Base-by-base conservation (phyloP, 179 eudicot genomes). In the Camellia oleifera region DNA sequence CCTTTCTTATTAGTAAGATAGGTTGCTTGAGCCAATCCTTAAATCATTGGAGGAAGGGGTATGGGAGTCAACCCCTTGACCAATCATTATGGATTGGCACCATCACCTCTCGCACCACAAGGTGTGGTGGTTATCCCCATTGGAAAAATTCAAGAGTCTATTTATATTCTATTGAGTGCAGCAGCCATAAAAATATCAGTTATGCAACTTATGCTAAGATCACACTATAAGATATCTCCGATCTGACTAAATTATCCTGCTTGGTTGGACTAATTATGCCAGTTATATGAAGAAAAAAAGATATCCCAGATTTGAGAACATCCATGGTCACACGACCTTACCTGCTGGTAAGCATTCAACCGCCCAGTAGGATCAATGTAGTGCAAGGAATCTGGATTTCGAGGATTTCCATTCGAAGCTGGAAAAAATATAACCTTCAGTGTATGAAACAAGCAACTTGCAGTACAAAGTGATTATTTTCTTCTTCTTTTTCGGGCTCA, bases 361-460 rank as follows among this genome's bases (percentile, higher is more conserved):
- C 92, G 84, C 84, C 97, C 95, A 58, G 94, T 83, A 72, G 91
- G 97, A 84, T 91, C 89, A 69, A 95, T 88, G 82, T 91, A 95
- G 81, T 95, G 99, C 88, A 94, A 86, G 63, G 99, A 94, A 72
- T 83, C 83, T 23, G 86, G 79, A 72, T 57, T 81, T 78, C 88
- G 88, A 58, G 98, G 98, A 84, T 86, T 80, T 69, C 98, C 98
- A 86, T 95, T 95, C 20, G 97, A 95, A 80, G 91, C 99, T 95
- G 88, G 53, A 53, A 44, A 75, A 82, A 64, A 58, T 32, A 53
- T 3, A 4, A 54, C 45, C 13, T 11, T 64, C 17, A 45, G 20
- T 58, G 42, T 3, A 53, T 62, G 42, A 78, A 18, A 13, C 66
- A 75, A 61, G 44, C 26, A 53, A 50, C 20, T 54, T 18, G 40